Base-by-base conservation (phyloP, 139 green algal genomes). In the Ulvella scutata region DNA sequence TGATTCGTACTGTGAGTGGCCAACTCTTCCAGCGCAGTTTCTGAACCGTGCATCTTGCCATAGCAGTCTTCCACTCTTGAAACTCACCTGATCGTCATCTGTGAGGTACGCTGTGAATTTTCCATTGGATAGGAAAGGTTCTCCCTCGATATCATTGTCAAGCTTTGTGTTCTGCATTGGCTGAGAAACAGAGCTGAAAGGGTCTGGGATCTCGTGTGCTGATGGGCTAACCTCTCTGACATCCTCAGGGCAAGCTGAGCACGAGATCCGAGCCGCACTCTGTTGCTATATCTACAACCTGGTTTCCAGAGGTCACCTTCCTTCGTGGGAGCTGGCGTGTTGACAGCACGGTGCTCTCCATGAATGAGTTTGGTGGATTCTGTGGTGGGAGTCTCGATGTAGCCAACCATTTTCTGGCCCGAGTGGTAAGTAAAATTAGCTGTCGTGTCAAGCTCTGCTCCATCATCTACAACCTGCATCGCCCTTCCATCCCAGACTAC, bases 331-430 rank as follows among this genome's bases (percentile, higher is more conserved):
- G 31, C 6, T 67, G 51, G 51, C 13, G 7, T 9, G 17, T 67
- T 29, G 20, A 67, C 33, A 6, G 20, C 51, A 9, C 51, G 51
- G 51, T 67, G 33, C 51, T 67, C 51, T 9, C 51, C 51, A 67
- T n/a, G n/a, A 67, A 67, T 67, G 6, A 67, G 51, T 29, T 67
- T 67, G 51, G n/a, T 67, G 17, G 51, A 34, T 67, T 67, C 51
- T 31, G 51, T 67, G 17, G n/a, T 36, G 10, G 51, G 51, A n/a
- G 31, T n/a, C 51, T 67, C 51, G 33, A 67, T 26, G 20, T 36
- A 67, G 13, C 51, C 51, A 26, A 23, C 51, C 51, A 67, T 67
- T 26, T 67, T 67, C 51, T 67, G n/a, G 7, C 51, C 51, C 31
- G n/a, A 36, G 7, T 67, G 31, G 20, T 67, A 67, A 10, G 51